Conservation (phyloP, 2,329 filamentous ascomycete species). For the Penicillium sp. region DNA sequence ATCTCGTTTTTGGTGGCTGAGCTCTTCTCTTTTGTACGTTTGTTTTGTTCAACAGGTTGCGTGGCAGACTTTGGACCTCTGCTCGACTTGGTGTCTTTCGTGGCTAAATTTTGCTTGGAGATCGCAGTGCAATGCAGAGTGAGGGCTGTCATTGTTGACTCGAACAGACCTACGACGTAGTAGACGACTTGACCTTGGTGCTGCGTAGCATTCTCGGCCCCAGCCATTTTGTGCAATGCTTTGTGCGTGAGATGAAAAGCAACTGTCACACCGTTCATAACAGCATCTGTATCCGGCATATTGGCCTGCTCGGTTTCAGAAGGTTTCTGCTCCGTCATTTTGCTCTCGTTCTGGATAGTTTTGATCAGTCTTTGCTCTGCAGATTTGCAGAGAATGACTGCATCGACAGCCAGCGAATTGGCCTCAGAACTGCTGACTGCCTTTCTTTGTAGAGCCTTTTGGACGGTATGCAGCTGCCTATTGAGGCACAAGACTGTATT, state of each 20-base stretch:
- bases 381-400: slow-evolving; percentile 30
- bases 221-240: slow-evolving; percentile 27
- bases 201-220: slow-evolving; percentile 6
- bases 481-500: slow-evolving; percentile 30
- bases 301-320: not conserved
- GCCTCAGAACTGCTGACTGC: slow-evolving; percentile 9
- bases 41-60: slow-evolving; percentile 1
- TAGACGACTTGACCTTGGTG: slow-evolving; percentile 30
- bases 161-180: slow-evolving; percentile 36
- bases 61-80: not conserved
- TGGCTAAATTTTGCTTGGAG: slow-evolving; percentile 6
- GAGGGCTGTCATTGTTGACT: slow-evolving; percentile 27
- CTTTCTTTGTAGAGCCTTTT: slow-evolving; percentile 33
- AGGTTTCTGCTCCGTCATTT: slow-evolving; percentile 5
- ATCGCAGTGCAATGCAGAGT: slow-evolving; percentile 24
- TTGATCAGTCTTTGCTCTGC: slow-evolving; percentile 23
- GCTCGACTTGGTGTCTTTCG: not conserved
- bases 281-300: slow-evolving; percentile 14
- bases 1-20: slow-evolving; percentile 13
- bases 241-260: slow-evolving; percentile 28
- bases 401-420: slow-evolving; percentile 21
- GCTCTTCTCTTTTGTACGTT: not conserved
- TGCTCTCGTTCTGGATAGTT: slow-evolving; percentile 10
- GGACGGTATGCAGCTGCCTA: slow-evolving; percentile 34
- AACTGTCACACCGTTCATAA: slow-evolving; percentile 24